Base-by-base conservation (phyloP, 2,329 filamentous ascomycete genomes). In the Trichoderma atrobrunneum region DNA sequence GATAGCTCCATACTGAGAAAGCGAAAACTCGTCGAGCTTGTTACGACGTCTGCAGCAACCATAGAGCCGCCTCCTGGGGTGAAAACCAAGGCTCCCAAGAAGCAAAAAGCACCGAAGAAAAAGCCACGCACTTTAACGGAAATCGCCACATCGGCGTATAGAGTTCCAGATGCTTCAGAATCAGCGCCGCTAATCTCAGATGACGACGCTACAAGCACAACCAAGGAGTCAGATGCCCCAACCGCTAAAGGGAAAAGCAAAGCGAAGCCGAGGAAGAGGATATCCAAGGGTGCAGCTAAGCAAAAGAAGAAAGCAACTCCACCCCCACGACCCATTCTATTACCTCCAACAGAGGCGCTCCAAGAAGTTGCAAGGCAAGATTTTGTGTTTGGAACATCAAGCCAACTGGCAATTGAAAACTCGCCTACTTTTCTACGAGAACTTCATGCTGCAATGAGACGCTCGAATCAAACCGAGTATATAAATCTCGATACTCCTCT, bases 381-480 rank as follows among this genome's bases (percentile, higher is more conserved):
- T 73, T 93, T 95, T 77, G 82, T 97, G 0, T 97, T 97, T 81
- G 94, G 93, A 1, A 96, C 93, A 0, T 95, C 92, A 1, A 97
- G 94, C 79, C 94, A 97, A 79, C 82, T 97, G 28, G 91, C 91
- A 16, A 84, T 87, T 70, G 92, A 94, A 71, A 89, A 94, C 43
- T 93, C 92, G 0, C 92, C 92, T 0, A 87, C 87, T 0, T 86
- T 90, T 28, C 80, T 93, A 18, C 85, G 87, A 34, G 87, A 92
- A 60, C 80, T 93, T 24, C 89, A 92, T 68, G 78, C 84, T 68
- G 90, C 90, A 1, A 86, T 92, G 74, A 85, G 85, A 73, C 84
- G 84, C 48, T 93, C 91, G 0, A 91, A 89, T 36, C 72, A 78
- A 1, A 76, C 80, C 18, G 79, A 81, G 4, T 75, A 82, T 24